Base-by-base conservation (phyloP, 768 basidiomycete genomes). In the Rubroboletus pulcherrimus region DNA sequence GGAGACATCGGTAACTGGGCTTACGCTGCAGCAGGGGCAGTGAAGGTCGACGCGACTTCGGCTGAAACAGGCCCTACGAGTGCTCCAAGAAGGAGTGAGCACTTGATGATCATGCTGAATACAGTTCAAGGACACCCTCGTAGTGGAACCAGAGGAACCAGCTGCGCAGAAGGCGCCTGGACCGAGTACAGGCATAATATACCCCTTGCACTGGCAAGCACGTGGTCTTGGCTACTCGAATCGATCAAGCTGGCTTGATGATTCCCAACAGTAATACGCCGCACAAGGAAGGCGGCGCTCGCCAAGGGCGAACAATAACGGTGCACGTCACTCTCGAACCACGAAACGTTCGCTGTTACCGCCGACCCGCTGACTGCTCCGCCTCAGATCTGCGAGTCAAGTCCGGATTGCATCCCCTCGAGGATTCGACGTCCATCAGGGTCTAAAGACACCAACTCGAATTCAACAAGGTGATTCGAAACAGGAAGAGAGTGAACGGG, bases 11-110 rank as follows among this genome's bases (percentile, higher is more conserved):
- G 14, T 24, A 21, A 52, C 3, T 43, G 5, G 35, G 31, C 70
- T 56, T 57, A 71, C 69, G 66, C 43, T 31, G 70, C 48, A 17
- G 70, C 69, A 19, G 69, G 71, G 3, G 66, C 46, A 31, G 70
- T 70, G 42, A 70, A 70, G 45, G 61, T 63, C 24, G 71, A 58
- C 15, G 59, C 59, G 26, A 58, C 12, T 1, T 68, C 55, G 24
- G 68, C 68, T 11, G 56, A 71, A 17, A 63, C 63, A 45, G 52
- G 50, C 45, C 53, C 57, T n/a, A 55, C 53, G 9, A 19, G 46
- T 43, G 58, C 56, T 34, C 46, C 56, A 35, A 69, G 54, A 38
- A 65, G 51, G 43, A 61, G 9, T 4, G 55, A 47, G 33, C 45
- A 49, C 44, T 57, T 54, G 54, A 46, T 12, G 8, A 53, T 19